phyloP scores from a whole-genome alignment of 495 filamentous ascomycete genomes.

The Chaetomidium leptoderma region DNA sequence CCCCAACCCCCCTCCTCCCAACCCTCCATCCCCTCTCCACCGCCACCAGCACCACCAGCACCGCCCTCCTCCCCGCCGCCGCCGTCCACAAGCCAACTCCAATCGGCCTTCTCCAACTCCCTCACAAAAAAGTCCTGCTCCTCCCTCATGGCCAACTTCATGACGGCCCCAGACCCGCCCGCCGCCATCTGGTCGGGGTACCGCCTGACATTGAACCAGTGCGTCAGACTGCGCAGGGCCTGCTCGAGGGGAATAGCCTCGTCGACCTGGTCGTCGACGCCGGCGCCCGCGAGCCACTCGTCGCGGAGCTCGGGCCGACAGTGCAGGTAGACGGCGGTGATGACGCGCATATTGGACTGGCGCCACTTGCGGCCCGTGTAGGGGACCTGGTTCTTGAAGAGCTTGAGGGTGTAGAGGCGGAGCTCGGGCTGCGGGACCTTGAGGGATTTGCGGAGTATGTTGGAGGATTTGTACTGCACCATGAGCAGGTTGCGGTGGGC shows the following conservation, averaged over 20 bases:
- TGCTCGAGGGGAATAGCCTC: conserved; percentile 88
- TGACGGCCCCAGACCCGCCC: conserved; percentile 43
- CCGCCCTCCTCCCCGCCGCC: not conserved
- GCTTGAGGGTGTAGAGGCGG: conserved; percentile 89
- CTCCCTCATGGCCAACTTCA: conserved; percentile 59
- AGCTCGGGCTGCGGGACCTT: conserved; percentile 85
- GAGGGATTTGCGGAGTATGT: conserved; percentile 80
- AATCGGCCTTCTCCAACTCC: conserved; percentile 66
- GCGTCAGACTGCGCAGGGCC: conserved; percentile 76
- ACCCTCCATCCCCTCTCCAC: not conserved
- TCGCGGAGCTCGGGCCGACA: conserved; percentile 88
- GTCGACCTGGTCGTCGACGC: conserved; percentile 89
- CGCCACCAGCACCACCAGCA: not conserved
- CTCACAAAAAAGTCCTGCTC: conserved; percentile 86
- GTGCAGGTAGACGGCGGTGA: conserved; percentile 92
- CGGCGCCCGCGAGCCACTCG: conserved; percentile 88
- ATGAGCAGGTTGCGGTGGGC: conserved; percentile 89
- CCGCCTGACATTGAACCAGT: conserved; percentile 83
- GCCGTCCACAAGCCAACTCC: conserved; percentile 8
- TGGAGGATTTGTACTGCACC: conserved; percentile 88
- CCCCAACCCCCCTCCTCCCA: conserved; percentile 5
- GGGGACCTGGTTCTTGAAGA: conserved; percentile 96
- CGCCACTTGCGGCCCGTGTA: conserved; percentile 98
- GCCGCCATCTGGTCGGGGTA: conserved; percentile 80
- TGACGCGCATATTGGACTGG: conserved; percentile 96